A percentile compares a stretch with the other conserved stretches of the same genome.
Evolutionary conservation across 371 early-diverging fungal species (phyloP).

Genomic region (Zychaea mexicana): DNA sequence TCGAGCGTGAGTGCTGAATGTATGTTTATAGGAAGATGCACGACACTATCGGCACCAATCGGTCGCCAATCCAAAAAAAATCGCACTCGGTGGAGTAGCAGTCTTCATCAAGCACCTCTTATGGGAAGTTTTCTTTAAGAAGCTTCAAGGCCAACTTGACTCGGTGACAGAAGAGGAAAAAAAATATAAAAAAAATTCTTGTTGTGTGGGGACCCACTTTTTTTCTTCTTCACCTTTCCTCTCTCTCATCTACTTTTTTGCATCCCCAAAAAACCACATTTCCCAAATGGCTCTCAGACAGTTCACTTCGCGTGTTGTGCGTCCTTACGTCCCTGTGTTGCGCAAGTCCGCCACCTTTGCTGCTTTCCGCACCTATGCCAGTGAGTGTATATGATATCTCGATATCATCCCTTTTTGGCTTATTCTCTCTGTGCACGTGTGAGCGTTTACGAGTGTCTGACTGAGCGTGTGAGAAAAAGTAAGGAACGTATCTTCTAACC

Average conservation of each 20-base stretch:
- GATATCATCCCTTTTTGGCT: neutral
- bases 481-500: neutral
- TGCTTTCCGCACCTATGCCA: conserved; percentile 48
- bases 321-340: conserved; percentile 42
- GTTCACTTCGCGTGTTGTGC: conserved; percentile 46
- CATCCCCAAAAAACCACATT: neutral
- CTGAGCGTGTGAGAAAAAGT: neutral
- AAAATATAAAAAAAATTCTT: conserved; percentile 22
- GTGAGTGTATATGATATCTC: conserved; percentile 37
- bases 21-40: too few species aligned
- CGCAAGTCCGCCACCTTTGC: conserved; percentile 38
- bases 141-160: conserved; percentile 28
- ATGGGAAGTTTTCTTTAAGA: conserved; percentile 20
- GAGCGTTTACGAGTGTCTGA: neutral
- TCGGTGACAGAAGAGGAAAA: conserved; percentile 43
- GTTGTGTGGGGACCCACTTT: conserved; percentile 6
- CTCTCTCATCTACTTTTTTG: conserved; percentile 7
- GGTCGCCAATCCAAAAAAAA: neutral
- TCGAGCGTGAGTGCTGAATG: too few species aligned
- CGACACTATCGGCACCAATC: too few species aligned
- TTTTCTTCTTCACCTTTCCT: conserved; percentile 17
- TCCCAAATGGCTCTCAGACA: conserved; percentile 43
- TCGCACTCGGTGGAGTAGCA: conserved; percentile 15
- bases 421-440: neutral
- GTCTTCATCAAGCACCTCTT: conserved; percentile 7